phyloP scores from a whole-genome alignment of 768 basidiomycete species.

The Leccinum rimulosum region DNA sequence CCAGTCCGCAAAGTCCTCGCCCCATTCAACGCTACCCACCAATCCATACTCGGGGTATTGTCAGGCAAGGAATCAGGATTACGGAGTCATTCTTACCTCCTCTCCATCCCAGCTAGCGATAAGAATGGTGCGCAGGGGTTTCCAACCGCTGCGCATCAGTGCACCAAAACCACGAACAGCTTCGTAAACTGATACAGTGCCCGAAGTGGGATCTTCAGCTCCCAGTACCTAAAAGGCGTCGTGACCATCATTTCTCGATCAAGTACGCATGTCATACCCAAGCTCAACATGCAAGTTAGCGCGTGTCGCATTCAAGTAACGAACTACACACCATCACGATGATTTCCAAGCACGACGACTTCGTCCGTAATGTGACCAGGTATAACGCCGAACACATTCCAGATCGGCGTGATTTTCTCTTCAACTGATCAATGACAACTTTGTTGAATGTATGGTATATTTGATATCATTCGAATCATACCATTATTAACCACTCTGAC shows the following conservation, averaged over 20 bases:
- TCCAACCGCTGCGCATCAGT: constrained; percentile 60
- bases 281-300: too few species aligned
- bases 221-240: constrained; percentile 38
- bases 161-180: constrained; percentile 53
- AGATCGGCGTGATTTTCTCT: constrained; percentile 81
- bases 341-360: constrained; percentile 83
- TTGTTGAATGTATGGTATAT: too few species aligned
- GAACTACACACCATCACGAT: constrained; percentile 70
- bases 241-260: too few species aligned
- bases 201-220: constrained; percentile 53
- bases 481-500: constrained; percentile 58
- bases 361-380: constrained; percentile 85
- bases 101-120: constrained; percentile 83
- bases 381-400: constrained; percentile 87
- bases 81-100: constrained; percentile 37
- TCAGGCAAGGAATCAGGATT: too few species aligned
- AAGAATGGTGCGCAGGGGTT: constrained; percentile 66
- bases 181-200: constrained; percentile 56
- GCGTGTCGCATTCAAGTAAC: too few species aligned
- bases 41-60: constrained; percentile 50
- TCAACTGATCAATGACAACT: constrained; percentile 47
- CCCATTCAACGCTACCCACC: constrained; percentile 90
- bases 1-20: constrained; percentile 86
- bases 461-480: constrained; percentile 18
- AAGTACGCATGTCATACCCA: too few species aligned